phyloP scores from a whole-genome alignment of 352 stramenopile genomes.

The Globisporangium megalacanthum region DNA sequence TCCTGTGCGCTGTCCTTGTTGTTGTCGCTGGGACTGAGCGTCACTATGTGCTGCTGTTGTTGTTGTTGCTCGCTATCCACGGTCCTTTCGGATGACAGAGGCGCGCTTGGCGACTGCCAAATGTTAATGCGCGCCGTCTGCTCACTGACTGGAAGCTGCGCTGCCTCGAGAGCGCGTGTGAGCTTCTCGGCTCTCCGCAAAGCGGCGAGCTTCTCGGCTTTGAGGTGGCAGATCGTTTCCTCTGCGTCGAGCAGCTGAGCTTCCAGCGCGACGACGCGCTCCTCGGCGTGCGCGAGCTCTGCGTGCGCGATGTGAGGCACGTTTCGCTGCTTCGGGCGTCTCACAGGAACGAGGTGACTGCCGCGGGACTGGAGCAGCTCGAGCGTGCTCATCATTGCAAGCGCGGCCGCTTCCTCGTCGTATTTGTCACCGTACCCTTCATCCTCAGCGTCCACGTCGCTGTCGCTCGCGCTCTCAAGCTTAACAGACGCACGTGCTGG shows the following conservation, averaged over 20 bases:
- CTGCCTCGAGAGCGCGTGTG: slow-evolving; percentile 6
- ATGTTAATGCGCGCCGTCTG: slow-evolving; percentile 5
- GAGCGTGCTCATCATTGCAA: slow-evolving; percentile 14
- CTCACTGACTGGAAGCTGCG: not conserved
- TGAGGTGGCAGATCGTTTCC: slow-evolving; percentile 70
- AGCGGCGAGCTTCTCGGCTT: slow-evolving; percentile 60
- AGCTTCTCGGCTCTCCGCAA: slow-evolving; percentile 54
- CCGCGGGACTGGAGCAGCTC: slow-evolving; percentile 11
- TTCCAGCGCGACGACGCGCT: slow-evolving; percentile 43
- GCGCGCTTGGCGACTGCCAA: not conserved
- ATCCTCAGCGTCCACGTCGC: not conserved
- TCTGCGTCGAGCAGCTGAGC: slow-evolving; percentile 56
- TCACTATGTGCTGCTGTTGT: not conserved
- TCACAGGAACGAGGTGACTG: not conserved
- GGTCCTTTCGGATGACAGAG: not conserved
- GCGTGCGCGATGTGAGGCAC: slow-evolving; percentile 4
- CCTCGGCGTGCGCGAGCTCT: slow-evolving; percentile 53
- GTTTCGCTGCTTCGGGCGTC: not conserved
- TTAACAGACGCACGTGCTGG: not conserved
- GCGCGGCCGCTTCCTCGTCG: slow-evolving; percentile 8
- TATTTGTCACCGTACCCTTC: slow-evolving; percentile 10
- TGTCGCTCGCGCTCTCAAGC: not conserved
- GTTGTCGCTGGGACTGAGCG: not conserved
- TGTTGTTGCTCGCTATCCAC: not conserved
- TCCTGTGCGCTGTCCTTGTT: not conserved